Percentiles rank a stretch among this genome's conserved stretches.
These are phyloP conservation scores for Mycena vitilis DNA, from an alignment of 768 basidiomycete species.

Conservation along the genomic window DNA sequence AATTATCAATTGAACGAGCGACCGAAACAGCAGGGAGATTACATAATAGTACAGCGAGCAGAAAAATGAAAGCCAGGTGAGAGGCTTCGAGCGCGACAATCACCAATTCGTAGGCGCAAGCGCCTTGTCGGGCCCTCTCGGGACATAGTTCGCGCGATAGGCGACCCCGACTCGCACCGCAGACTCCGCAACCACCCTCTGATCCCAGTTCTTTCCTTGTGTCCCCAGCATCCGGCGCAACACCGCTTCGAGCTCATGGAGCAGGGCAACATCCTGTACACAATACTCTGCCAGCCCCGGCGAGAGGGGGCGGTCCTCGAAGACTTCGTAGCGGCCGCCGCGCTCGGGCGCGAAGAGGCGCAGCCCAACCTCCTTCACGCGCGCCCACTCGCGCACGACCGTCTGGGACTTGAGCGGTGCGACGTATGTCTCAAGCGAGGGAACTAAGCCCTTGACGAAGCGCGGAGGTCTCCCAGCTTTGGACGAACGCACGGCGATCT, in stretches of 20 bases:
- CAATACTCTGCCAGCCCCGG: conserved; percentile 41
- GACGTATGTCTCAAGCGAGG: conserved; percentile 42
- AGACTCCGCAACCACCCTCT: conserved; percentile 17
- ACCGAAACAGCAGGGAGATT: not conserved
- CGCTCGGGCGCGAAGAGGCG: conserved; percentile 45
- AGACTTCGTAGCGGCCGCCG: conserved; percentile 42
- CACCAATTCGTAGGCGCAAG: conserved; percentile 30
- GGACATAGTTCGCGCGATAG: conserved; percentile 9
- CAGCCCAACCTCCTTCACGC: conserved; percentile 45
- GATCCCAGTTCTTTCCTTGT: conserved; percentile 21
- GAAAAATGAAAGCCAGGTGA: not conserved
- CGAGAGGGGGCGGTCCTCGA: conserved; percentile 44
- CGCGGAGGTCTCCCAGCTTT: conserved; percentile 29
- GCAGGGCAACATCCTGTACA: conserved; percentile 45
- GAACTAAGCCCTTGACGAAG: conserved; percentile 42
- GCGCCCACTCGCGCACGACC: conserved; percentile 38
- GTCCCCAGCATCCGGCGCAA: conserved; percentile 10
- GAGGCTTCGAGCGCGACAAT: conserved; percentile 3
- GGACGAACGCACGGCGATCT: conserved; percentile 44
- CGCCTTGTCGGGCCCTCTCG: conserved; percentile 23
- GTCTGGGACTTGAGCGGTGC: conserved; percentile 32
- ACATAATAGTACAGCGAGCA: not conserved
- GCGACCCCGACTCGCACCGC: conserved; percentile 23
- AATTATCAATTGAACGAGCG: not conserved
- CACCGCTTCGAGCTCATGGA: conserved; percentile 40